Percentiles rank a stretch among this genome's conserved stretches.
phyloP scores from a whole-genome alignment of 805 yeast species.

The Sugiyamaella boreocaroliniensis region DNA sequence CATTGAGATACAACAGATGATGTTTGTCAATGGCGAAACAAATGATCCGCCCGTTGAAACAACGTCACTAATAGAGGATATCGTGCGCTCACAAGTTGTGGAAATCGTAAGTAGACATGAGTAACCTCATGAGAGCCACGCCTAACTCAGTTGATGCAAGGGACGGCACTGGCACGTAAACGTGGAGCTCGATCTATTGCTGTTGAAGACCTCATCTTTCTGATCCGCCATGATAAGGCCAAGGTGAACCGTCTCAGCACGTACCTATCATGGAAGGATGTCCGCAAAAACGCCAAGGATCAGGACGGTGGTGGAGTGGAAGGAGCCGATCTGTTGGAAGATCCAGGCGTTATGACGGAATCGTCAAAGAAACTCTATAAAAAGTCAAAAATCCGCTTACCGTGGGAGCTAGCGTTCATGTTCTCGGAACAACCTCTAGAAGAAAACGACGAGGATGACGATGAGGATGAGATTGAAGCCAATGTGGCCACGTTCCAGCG shows the following conservation, averaged over 20 bases:
- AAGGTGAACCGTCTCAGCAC: conserved; percentile 88
- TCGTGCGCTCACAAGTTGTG: conserved; percentile 89
- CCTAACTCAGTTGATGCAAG: conserved; percentile 44
- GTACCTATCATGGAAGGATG: conserved; percentile 93
- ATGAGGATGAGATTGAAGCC: conserved; percentile 88
- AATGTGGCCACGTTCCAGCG: conserved; percentile 81
- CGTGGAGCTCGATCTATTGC: conserved; percentile 80
- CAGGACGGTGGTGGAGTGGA: conserved; percentile 58
- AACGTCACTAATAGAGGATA: conserved; percentile 88
- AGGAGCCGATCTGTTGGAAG: conserved; percentile 47
- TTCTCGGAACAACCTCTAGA: conserved; percentile 84
- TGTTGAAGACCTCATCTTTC: conserved; percentile 88
- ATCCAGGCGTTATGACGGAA: conserved; percentile 34
- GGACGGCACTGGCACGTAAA: conserved; percentile 66
- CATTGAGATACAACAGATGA: conserved; percentile 93
- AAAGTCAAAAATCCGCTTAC: conserved; percentile 73
- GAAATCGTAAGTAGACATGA: conserved; percentile 45
- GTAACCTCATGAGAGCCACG: neutral
- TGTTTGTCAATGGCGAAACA: conserved; percentile 95
- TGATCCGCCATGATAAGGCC: conserved; percentile 88
- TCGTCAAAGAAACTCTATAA: conserved; percentile 46
- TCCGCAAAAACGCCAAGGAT: conserved; percentile 72
- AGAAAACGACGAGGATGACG: conserved; percentile 59
- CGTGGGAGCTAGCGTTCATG: conserved; percentile 95
- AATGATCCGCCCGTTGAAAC: conserved; percentile 92